Conservation (phyloP, 2,329 filamentous ascomycete genomes). For the Colletotrichum trifolii region DNA sequence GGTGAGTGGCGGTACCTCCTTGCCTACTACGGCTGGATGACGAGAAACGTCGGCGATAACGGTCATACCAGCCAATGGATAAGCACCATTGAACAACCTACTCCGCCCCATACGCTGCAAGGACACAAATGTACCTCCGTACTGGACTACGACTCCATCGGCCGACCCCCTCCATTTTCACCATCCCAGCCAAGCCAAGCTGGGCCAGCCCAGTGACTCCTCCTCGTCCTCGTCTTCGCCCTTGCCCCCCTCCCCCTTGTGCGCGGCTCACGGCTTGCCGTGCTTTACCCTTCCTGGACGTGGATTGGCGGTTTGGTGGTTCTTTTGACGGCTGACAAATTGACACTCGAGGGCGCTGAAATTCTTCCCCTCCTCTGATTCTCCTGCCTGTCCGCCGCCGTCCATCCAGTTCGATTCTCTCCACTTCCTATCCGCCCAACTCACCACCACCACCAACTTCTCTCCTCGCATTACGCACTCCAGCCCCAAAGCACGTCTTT, state of each 20-base stretch:
- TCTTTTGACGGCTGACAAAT: conserved; percentile 36
- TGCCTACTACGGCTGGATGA: conserved; percentile 13
- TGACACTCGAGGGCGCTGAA: conserved; percentile 34
- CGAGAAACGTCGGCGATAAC: conserved; percentile 27
- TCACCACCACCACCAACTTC: conserved; percentile 21
- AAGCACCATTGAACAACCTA: conserved; percentile 6
- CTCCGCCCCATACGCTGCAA: neutral
- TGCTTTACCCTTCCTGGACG: conserved; percentile 9
- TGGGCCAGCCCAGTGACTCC: too few species aligned
- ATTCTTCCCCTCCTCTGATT: conserved; percentile 38
- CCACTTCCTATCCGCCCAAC: conserved; percentile 25
- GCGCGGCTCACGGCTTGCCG: neutral
- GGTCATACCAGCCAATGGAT: conserved; percentile 22
- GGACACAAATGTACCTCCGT: too few species aligned
- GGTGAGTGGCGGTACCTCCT: too few species aligned
- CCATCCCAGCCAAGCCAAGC: too few species aligned
- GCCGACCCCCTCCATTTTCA: conserved; percentile 31
- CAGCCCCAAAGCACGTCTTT: conserved; percentile 28
- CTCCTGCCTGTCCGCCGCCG: conserved; percentile 32
- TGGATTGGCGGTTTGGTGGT: neutral
- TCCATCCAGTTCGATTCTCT: conserved; percentile 34
- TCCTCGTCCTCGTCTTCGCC: too few species aligned
- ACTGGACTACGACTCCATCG: conserved; percentile 18
- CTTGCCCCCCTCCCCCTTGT: neutral
- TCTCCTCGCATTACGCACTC: conserved; percentile 22